These are phyloP conservation scores for Colletotrichum paranaense DNA, from an alignment of 2,329 filamentous ascomycete species.

Conservation along the genomic window DNA sequence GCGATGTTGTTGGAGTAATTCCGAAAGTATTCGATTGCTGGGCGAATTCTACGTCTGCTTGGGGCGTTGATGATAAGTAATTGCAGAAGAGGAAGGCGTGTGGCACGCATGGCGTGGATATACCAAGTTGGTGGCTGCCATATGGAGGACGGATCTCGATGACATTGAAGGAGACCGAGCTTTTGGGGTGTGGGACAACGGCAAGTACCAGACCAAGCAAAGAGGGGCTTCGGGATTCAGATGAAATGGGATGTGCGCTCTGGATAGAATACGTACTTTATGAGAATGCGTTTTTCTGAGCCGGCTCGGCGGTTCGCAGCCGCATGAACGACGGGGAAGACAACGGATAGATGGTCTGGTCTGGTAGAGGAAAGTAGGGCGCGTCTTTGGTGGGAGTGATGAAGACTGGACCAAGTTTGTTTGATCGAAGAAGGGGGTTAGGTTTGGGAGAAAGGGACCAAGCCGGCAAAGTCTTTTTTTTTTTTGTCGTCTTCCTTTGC, in stretches of 20 bases:
- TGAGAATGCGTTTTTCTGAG: constrained; percentile 20
- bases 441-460: constrained; percentile 11
- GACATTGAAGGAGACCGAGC: constrained; percentile 37
- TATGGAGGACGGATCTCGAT: constrained; percentile 36
- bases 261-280: constrained; percentile 33
- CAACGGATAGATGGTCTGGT: neutral
- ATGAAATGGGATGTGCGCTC: constrained; percentile 32
- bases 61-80: constrained; percentile 18
- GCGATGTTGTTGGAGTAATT: neutral
- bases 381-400: neutral
- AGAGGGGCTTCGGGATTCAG: constrained; percentile 33
- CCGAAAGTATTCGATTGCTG: neutral
- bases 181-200: constrained; percentile 36
- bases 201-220: constrained; percentile 35
- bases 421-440: constrained; percentile 16
- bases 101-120: constrained; percentile 35
- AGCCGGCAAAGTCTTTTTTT: constrained; percentile 31
- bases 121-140: constrained; percentile 32
- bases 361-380: neutral
- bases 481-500: constrained; percentile 1
- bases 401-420: constrained; percentile 20
- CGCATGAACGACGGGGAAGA: constrained; percentile 28
- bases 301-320: constrained; percentile 20
- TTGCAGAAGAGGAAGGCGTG: constrained; percentile 13
- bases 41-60: neutral